Evolutionary conservation across 495 filamentous ascomycete genomes (phyloP).

Genomic region (Apiosordaria backusii): DNA sequence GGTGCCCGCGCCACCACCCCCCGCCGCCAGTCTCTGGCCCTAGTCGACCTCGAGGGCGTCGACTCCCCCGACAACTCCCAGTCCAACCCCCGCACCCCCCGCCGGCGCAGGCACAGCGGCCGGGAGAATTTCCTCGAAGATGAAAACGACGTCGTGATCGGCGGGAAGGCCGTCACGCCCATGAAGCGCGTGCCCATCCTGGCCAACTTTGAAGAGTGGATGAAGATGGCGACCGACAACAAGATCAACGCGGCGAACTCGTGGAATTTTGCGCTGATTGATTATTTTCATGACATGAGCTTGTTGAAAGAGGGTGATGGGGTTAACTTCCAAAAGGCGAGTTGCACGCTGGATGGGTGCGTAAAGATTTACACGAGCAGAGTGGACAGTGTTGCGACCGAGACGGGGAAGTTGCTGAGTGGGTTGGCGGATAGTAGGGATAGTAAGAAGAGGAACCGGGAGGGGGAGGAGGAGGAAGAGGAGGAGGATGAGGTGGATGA

Average conservation of each 20-base stretch:
- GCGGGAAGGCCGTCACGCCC: slow-evolving; percentile 74
- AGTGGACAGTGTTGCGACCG: slow-evolving; percentile 96
- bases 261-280: slow-evolving; percentile 98
- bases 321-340: slow-evolving; percentile 98
- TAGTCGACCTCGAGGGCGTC: slow-evolving; percentile 59
- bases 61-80: slow-evolving; percentile 35
- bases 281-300: slow-evolving; percentile 99
- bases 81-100: slow-evolving; percentile 59
- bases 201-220: slow-evolving; percentile 99
- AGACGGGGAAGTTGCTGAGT: slow-evolving; percentile 93
- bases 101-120: slow-evolving; percentile 42
- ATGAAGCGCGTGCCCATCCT: slow-evolving; percentile 95
- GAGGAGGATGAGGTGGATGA: slow-evolving; percentile 79
- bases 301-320: slow-evolving; percentile 92
- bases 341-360: slow-evolving; percentile 95
- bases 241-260: slow-evolving; percentile 99
- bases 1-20: slow-evolving; percentile 52
- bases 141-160: slow-evolving; percentile 57
- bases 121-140: slow-evolving; percentile 57
- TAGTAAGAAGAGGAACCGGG: slow-evolving; percentile 61
- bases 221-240: slow-evolving; percentile 99
- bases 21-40: slow-evolving; percentile 32
- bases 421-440: slow-evolving; percentile 88
- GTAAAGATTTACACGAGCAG: slow-evolving; percentile 99
- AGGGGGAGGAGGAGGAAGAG: slow-evolving; percentile 65